Base-by-base conservation (phyloP, 1,139 yeast species). In the Suhomyces chickasaworum region DNA sequence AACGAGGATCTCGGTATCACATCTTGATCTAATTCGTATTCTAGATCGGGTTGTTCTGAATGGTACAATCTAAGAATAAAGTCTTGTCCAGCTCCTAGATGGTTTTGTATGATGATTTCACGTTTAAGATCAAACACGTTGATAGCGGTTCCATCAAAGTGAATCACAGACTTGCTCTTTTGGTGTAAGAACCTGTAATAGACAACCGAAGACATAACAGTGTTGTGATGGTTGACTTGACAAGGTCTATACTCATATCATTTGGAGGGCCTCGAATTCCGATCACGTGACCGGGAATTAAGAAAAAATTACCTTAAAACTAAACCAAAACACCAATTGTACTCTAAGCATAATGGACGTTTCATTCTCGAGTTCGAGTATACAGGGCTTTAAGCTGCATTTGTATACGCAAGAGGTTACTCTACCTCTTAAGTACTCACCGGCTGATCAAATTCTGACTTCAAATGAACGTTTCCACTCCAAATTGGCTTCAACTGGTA, bases 111-210 rank as follows among this genome's bases (percentile, higher is more conserved):
- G 42, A 95, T 86, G 48, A 93, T 90, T 59, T 93, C 98, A 53
- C 93, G 82, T 67, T 95, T 95, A 52, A 93, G 73, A 63, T 93
- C 99, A 69, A 91, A 93, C 10, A 91, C 96, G 9, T 96, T 88
- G 45, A 95, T 83, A 29, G 98, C 97, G 0, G 98, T 91, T 23
- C 99, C 99, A 65, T 95, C 99, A 63, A 93, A 95, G 44, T 86
- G 80, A 39, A 93, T 82, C 39, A 95, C 81, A 1, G 89, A 82
- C 39, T 88, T 84, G 44, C 81, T 84, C 64, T 84, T 86, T 64
- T 91, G 97, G 37, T 96, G 95, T 53, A 83, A 73, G 67, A 93
- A 93, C 64, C 83, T 80, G 64, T 93, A 93, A 64, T 89, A 93
- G 22, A 93, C 87, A 9, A 91, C 89, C 18, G 96, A 89, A 15